Conservation (phyloP, 2,329 filamentous ascomycete species). For the Colletotrichum sp. region DNA sequence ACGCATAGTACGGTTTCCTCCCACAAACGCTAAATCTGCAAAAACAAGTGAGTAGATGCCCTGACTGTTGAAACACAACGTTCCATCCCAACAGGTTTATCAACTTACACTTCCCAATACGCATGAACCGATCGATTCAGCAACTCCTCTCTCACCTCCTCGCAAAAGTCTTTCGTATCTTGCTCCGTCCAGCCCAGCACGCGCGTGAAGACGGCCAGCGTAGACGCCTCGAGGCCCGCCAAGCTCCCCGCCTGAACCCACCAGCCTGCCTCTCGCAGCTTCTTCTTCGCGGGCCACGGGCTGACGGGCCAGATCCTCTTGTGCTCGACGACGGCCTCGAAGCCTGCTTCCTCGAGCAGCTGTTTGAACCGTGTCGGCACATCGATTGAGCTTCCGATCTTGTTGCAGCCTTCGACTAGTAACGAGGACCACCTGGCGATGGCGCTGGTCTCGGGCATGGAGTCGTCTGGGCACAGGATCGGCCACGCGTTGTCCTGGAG, state of each 20-base stretch:
- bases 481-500: conserved; percentile 33
- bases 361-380: conserved; percentile 26
- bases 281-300: conserved; percentile 38
- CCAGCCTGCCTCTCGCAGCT: conserved; percentile 37
- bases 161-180: conserved; percentile 31
- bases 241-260: conserved; percentile 23
- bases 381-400: not conserved
- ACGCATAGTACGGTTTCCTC: not conserved
- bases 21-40: conserved; percentile 2
- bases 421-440: conserved; percentile 33
- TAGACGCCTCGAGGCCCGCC: conserved; percentile 30
- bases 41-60: not conserved
- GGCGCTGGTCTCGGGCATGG: conserved; percentile 29
- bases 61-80: not conserved
- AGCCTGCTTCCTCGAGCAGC: conserved; percentile 57
- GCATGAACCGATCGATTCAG: conserved; percentile 32
- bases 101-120: conserved; percentile 28
- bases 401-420: conserved; percentile 35
- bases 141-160: conserved; percentile 32
- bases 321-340: conserved; percentile 54
- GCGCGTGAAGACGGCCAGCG: conserved; percentile 37
- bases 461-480: conserved; percentile 35
- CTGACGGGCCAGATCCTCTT: conserved; percentile 55
- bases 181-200: conserved; percentile 31
- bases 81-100: too few species aligned